Evolutionary conservation across 139 green algal genomes (phyloP).

Genomic region (Chlamydomonas sp.): DNA sequence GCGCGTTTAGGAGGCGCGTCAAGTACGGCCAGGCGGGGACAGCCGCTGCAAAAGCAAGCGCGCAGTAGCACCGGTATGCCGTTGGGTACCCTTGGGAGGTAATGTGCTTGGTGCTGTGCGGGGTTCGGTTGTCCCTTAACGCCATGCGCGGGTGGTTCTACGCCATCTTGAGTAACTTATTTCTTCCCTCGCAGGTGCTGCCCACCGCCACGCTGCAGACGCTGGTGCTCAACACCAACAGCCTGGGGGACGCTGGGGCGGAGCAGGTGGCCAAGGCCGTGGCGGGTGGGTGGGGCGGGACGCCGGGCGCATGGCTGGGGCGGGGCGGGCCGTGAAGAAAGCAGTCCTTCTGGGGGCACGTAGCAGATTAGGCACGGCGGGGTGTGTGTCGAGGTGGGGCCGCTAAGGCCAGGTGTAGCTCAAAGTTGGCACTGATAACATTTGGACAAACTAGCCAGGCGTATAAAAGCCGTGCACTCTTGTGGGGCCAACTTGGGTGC

Average conservation of each 20-base stretch:
- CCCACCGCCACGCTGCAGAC: constrained; percentile 66
- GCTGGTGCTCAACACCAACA: constrained; percentile 87
- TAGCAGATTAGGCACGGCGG: background rate
- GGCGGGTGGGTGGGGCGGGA: constrained; percentile 42
- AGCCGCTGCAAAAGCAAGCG: too few species aligned
- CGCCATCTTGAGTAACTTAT: background rate
- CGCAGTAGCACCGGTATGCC: too few species aligned
- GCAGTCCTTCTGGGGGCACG: background rate
- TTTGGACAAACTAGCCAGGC: too few species aligned
- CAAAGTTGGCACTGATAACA: too few species aligned
- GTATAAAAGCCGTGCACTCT: too few species aligned
- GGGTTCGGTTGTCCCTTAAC: too few species aligned
- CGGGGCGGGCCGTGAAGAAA: background rate
- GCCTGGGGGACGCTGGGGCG: constrained; percentile 62
- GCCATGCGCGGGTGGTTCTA: too few species aligned
- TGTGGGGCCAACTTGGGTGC: too few species aligned
- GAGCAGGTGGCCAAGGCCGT: constrained; percentile 70
- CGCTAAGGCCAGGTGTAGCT: background rate
- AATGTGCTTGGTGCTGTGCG: too few species aligned
- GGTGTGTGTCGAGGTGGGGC: background rate
- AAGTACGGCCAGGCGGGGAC: too few species aligned
- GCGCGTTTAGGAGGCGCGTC: too few species aligned
- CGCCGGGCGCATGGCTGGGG: background rate
- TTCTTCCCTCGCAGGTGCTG: constrained; percentile 19
- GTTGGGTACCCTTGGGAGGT: too few species aligned